Base-by-base conservation (phyloP, 2,329 filamentous ascomycete species). In the Cercospora beticola region DNA sequence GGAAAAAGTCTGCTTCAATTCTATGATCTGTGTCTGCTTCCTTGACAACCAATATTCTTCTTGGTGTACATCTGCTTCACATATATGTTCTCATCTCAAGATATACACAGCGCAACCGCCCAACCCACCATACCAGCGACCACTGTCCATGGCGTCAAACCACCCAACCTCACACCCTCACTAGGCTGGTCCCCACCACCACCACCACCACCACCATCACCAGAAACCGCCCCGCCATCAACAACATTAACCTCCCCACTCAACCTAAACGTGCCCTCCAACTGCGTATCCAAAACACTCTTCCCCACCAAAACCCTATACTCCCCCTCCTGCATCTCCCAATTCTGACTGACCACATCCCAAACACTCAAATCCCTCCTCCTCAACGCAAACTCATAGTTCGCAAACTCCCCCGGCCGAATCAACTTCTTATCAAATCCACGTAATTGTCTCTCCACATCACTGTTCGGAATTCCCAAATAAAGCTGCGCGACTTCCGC, bases 401-500 rank as follows among this genome's bases (percentile, higher is more conserved):
- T 60, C 2, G 49, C 67, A 16, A 61, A 65, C 61, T 72, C 64
- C n/a, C 76, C 75, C 0, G 74, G 72, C 60, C 70, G 59, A 10
- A 77, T 60, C 62, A 71, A 57, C 10, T 70, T 71, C 73, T 83
- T 83, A 31, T 82, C 80, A 63, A 83, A 84, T 3, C 75, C 76
- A 30, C 76, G 68, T 40, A 78, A 81, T 74, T 67, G 69, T 46
- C 65, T 66, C 21, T 43, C 49, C 1, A 71, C 68, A 8, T 65
- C 72, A 61, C 72, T 73, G 80, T 79, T 33, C 2, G 76, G 76
- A 21, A 78, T 76, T 21, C 69, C 65, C 23, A 78, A 77, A 70
- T 87, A 87, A 4, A 88, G 75, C 74, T 89, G 87, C 0, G 84
- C 83, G 2, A 89, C 86, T 23, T 86, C 86, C 30, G 84, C 83